phyloP scores from a whole-genome alignment of 345 rosid species.

The Conringia planisiliqua region DNA sequence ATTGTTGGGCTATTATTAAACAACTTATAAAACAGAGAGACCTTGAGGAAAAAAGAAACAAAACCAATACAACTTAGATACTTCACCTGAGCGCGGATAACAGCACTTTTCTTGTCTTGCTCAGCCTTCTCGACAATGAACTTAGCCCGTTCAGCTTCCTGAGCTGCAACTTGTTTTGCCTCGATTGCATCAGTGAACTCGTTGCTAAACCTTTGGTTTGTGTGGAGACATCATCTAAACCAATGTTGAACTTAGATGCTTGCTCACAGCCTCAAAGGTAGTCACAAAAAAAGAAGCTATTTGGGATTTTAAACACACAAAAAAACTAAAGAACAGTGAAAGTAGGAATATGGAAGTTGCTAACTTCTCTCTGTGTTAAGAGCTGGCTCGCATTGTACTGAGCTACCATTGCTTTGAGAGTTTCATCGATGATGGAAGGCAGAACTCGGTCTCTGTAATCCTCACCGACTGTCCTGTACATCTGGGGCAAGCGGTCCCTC shows the following conservation, averaged over 20 bases:
- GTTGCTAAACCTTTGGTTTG: conserved; percentile 66
- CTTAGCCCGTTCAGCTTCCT: conserved; percentile 87
- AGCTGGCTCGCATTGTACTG: conserved; percentile 95
- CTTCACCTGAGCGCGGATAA: conserved; percentile 73
- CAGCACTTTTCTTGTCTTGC: conserved; percentile 84
- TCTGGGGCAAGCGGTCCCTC: conserved; percentile 54
- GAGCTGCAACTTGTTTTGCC: conserved; percentile 78
- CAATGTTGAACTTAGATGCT: conserved; percentile 55
- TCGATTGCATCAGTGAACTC: conserved; percentile 89
- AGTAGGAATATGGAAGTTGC: neutral
- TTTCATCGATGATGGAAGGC: conserved; percentile 80
- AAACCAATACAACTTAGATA: neutral
- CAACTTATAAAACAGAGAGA: neutral
- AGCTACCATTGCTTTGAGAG: conserved; percentile 83
- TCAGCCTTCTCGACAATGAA: conserved; percentile 83
- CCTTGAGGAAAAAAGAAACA: neutral
- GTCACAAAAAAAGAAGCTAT: no score
- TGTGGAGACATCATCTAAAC: conserved; percentile 69
- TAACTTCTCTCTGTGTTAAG: conserved; percentile 70
- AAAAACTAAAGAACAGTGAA: no score
- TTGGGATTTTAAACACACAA: no score
- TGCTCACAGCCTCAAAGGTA: conserved; percentile 30
- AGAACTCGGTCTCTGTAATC: conserved; percentile 65
- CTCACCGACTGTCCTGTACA: conserved; percentile 71
- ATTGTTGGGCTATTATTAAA: neutral